Base-by-base conservation (phyloP, 2,329 filamentous ascomycete genomes). In the Fusarium cyanostomum region DNA sequence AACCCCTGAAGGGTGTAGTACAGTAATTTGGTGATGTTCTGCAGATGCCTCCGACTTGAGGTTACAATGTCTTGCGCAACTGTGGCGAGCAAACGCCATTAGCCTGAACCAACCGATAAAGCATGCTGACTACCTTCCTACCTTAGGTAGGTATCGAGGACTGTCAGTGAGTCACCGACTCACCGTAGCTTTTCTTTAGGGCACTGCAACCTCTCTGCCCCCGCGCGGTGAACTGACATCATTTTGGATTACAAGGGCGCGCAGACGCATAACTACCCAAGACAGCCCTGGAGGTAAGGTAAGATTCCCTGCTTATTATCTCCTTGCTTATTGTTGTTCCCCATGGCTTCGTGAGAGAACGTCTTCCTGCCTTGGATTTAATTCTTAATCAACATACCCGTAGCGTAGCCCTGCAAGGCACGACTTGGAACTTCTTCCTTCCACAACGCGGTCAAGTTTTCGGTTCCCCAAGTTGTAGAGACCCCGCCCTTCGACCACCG, bases 161-260 rank as follows among this genome's bases (percentile, higher is more conserved):
- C 18, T 33, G 21, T 41, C 27, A 41, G 12, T 4, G 21, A 38
- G 34, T 21, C 21, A 27, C 30, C 38, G 24, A 63, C 15, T 51
- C 44, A 44, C 52, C 37, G 33, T 33, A 57, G 34, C 21, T 62
- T 24, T 39, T 53, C 37, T 24, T 37, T 45, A 38, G 33, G 42
- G 54, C 38, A 28, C 48, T 43, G 42, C 30, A 21, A 43, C 15
- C 11, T 39, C 33, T 34, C 38, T 59, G 35, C 35, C 42, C 61
- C 62, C 57, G 34, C 55, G 55, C 35, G 43, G 34, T 45, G 46
- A 31, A 60, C 59, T 66, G 62, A 60, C 63, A 66, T 66, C 63
- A 66, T 66, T 50, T 56, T 45, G 33, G 12, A 48, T 59, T 39
- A 26, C 53, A 35, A 21, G 15, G 13, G 16, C 12, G 21, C 4